phyloP scores from a whole-genome alignment of 768 basidiomycete species.

The Kwoniella sp. region DNA sequence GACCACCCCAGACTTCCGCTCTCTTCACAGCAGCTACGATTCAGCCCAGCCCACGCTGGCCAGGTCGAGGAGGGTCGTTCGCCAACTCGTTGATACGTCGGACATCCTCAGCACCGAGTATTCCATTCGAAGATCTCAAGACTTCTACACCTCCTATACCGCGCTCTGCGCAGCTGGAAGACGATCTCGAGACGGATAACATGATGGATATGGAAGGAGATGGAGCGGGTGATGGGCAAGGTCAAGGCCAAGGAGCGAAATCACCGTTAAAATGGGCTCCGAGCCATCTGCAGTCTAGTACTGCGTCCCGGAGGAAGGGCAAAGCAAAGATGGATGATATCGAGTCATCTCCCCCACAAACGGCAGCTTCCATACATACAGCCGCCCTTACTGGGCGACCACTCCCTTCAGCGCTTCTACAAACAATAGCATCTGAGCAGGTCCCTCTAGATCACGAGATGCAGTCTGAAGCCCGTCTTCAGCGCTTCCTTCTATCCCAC shows the following conservation, averaged over 20 bases:
- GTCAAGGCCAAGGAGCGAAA: conserved; percentile 5
- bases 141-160: conserved; percentile 39
- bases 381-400: conserved; percentile 40
- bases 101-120: conserved; percentile 28
- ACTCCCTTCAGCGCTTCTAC: conserved; percentile 41
- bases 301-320: conserved; percentile 37
- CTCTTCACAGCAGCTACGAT: conserved; percentile 10
- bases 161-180: conserved; percentile 7
- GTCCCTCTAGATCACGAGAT: conserved; percentile 49
- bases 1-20: background rate
- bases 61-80: conserved; percentile 10
- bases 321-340: conserved; percentile 41
- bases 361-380: conserved; percentile 1
- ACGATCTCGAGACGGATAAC: background rate
- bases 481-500: conserved; percentile 44
- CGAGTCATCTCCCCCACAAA: background rate
- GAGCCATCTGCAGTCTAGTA: conserved; percentile 28
- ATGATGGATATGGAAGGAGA: conserved; percentile 29
- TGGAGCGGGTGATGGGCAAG: too few species aligned
- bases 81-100: conserved; percentile 22
- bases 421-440: conserved; percentile 46
- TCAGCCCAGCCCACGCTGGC: conserved; percentile 40
- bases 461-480: conserved; percentile 47
- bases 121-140: conserved; percentile 38
- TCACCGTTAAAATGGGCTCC: conserved; percentile 39